Percentiles rank a stretch among this genome's conserved stretches.
These are phyloP conservation scores for Botrytis medusae DNA, from an alignment of 2,329 filamentous ascomycete species.

Conservation along the genomic window DNA sequence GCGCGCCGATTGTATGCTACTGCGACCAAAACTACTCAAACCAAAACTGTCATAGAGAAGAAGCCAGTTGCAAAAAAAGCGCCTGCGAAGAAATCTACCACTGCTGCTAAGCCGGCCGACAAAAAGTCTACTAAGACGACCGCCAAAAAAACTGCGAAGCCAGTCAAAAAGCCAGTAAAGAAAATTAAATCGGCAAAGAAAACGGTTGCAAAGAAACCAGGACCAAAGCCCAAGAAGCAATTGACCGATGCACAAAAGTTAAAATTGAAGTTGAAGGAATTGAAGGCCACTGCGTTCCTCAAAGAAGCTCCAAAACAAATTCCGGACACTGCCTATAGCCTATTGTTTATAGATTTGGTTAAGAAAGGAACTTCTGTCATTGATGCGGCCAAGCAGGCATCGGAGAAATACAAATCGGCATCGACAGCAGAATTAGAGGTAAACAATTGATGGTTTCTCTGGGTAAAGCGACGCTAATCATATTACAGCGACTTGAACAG, in stretches of 20 bases:
- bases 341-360: conserved; percentile 36
- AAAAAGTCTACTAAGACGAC: conserved; percentile 17
- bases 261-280: conserved; percentile 2
- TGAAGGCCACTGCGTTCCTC: conserved; percentile 1
- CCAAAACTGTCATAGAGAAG: conserved; percentile 16
- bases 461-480: conserved; percentile 37
- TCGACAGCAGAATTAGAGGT: conserved; percentile 42
- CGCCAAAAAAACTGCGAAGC: conserved; percentile 6
- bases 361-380: conserved; percentile 30
- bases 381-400: conserved; percentile 22
- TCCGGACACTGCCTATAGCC: background rate
- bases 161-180: conserved; percentile 25
- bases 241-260: conserved; percentile 19
- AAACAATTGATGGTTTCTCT: conserved; percentile 22
- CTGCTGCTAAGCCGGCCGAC: conserved; percentile 21
- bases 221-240: conserved; percentile 34
- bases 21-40: conserved; percentile 31
- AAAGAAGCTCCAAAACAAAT: conserved; percentile 12
- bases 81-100: conserved; percentile 22
- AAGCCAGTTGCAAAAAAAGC: conserved; percentile 21
- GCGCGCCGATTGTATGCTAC: conserved; percentile 33
- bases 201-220: conserved; percentile 28
- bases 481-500: conserved; percentile 49
- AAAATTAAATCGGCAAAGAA: conserved; percentile 28
- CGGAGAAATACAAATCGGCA: conserved; percentile 40